Evolutionary conservation across 768 basidiomycete genomes (phyloP).

Genomic region (Guyanaporus albipodus): DNA sequence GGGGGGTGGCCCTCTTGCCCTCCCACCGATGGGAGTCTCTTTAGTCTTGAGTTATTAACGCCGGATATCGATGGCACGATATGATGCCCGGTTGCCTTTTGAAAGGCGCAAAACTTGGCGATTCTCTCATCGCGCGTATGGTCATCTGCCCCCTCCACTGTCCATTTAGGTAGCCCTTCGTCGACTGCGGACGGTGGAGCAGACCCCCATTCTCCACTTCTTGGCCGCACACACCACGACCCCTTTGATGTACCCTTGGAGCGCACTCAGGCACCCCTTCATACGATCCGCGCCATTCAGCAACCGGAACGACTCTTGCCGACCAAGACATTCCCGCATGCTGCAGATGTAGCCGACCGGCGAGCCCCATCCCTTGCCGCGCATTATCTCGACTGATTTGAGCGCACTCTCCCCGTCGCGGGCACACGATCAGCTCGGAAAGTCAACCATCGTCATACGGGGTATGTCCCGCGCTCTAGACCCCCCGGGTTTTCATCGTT

Average conservation of each 20-base stretch:
- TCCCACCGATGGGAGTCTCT: not conserved
- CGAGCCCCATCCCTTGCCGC: too few species aligned
- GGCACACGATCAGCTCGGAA: too few species aligned
- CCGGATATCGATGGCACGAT: not conserved
- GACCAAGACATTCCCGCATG: not conserved
- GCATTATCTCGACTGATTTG: not conserved
- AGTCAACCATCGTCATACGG: too few species aligned
- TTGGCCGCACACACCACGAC: not conserved
- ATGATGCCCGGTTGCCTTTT: too few species aligned
- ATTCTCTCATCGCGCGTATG: too few species aligned
- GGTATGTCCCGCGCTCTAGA: too few species aligned
- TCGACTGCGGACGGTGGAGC: not conserved
- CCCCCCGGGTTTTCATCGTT: too few species aligned
- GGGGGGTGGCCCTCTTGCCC: not conserved
- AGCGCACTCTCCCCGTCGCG: too few species aligned
- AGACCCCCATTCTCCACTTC: not conserved
- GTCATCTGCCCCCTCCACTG: not conserved
- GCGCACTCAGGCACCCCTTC: not conserved
- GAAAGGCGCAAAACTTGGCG: too few species aligned
- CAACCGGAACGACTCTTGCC: not conserved
- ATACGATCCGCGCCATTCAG: not conserved
- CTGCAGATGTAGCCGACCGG: too few species aligned
- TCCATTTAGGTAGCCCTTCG: not conserved
- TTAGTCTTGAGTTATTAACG: slow-evolving; percentile 1
- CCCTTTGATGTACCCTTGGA: not conserved